Evolutionary conservation across 1,284 basidiomycete genomes (phyloP).

Genomic region (Apiotrichum brassicae): DNA sequence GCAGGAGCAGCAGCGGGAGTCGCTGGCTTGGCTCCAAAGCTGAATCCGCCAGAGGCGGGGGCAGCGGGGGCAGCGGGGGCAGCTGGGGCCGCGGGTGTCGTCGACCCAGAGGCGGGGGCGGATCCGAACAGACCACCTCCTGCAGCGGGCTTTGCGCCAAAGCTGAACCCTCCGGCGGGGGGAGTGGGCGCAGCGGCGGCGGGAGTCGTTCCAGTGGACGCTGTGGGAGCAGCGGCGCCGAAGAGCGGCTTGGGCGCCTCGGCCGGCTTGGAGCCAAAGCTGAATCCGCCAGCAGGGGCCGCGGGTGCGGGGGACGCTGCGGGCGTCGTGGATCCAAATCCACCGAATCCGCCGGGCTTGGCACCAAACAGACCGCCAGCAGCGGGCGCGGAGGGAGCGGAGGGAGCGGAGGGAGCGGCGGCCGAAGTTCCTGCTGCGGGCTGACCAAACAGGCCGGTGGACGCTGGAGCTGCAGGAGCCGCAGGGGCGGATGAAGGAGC

Average conservation of each 20-base stretch:
- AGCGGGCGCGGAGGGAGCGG: conserved; percentile 2
- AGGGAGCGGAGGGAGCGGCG: neutral
- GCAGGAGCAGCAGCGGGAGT: conserved; percentile 14
- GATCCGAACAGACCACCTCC: conserved; percentile 1
- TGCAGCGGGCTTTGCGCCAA: neutral
- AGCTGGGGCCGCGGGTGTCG: too few species aligned
- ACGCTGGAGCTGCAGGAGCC: neutral
- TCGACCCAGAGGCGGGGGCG: conserved; percentile 22
- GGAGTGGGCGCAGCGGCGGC: conserved; percentile 15
- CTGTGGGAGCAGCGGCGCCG: conserved; percentile 19
- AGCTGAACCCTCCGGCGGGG: neutral
- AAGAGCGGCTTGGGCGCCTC: conserved; percentile 2
- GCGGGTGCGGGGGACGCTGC: conserved; percentile 10
- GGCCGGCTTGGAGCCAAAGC: conserved; percentile 25
- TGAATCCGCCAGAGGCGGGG: conserved; percentile 15
- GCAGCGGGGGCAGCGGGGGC: too few species aligned
- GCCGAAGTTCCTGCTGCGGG: neutral
- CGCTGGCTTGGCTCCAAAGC: conserved; percentile 26
- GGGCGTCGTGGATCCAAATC: conserved; percentile 13
- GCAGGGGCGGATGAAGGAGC: neutral
- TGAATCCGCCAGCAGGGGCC: conserved; percentile 19
- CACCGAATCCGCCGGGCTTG: conserved; percentile 20
- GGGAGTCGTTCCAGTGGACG: conserved; percentile 3
- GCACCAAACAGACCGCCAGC: conserved; percentile 12
- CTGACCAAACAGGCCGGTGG: neutral